phyloP scores from a whole-genome alignment of 768 basidiomycete genomes.

The Boletus barrowsii region DNA sequence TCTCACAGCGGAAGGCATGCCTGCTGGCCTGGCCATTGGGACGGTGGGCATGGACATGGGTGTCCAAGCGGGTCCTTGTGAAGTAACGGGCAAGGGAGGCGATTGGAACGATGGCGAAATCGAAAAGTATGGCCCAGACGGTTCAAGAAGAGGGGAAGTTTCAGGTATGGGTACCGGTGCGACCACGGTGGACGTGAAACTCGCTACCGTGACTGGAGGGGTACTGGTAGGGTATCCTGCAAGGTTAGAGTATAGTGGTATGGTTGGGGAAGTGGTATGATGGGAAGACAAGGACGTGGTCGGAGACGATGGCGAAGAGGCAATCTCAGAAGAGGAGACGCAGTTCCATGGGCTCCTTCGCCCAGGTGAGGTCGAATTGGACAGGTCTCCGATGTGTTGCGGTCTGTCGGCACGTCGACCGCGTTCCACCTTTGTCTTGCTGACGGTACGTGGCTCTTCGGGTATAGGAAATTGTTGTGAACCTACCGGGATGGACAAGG shows the following conservation, averaged over 20 bases:
- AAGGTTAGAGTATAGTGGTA: conserved; percentile 22
- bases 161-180: conserved; percentile 14
- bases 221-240: conserved; percentile 12
- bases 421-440: conserved; percentile 25
- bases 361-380: conserved; percentile 34
- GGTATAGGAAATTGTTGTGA: conserved; percentile 10
- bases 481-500: conserved; percentile 30
- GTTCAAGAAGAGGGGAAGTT: conserved; percentile 8
- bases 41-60: not conserved
- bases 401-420: conserved; percentile 22
- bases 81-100: conserved; percentile 7
- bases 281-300: conserved; percentile 18
- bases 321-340: conserved; percentile 17
- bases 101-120: conserved; percentile 12
- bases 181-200: conserved; percentile 8
- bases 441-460: conserved; percentile 19
- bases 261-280: conserved; percentile 20
- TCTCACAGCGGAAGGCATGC: not conserved
- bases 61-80: conserved; percentile 20
- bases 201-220: conserved; percentile 4
- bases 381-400: conserved; percentile 9
- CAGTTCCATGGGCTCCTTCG: conserved; percentile 26
- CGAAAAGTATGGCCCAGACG: conserved; percentile 15
- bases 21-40: conserved; percentile 4
- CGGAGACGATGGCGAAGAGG: conserved; percentile 26